Base-by-base conservation (phyloP, 371 early-diverging fungal genomes). In the Syncephalastrum racemosum region DNA sequence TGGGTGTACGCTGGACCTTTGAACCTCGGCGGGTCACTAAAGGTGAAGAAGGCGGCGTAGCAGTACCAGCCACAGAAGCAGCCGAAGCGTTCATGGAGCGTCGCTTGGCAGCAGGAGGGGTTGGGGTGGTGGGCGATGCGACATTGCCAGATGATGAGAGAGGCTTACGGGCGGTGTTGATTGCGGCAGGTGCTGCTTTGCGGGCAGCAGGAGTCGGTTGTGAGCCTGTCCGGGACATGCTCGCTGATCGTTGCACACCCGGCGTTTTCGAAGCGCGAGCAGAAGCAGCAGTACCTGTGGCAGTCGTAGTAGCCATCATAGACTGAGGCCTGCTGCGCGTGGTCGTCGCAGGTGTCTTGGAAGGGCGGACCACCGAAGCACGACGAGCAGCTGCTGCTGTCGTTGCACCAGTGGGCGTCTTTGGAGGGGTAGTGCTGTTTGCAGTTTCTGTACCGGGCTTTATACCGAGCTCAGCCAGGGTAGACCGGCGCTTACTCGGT, bases 381-480 rank as follows among this genome's bases (percentile, higher is more conserved):
- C 52, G 7, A 50, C 24, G 18, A 51, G 45, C 41, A 36, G 23
- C 55, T 23, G 55, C 53, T 42, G 62, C 50, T 31, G 60, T 54
- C 7, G 61, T n/a, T 44, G 58, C 59, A 40, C 57, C 19, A 39
- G 51, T 50, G n/a, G 62, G 20, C 14, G 68, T 36, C 5, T 54
- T 60, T 6, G 66, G 42, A 8, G 64, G 23, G 12, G 67, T 51
- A 22, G 57, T 42, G 46, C 57, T 40, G 10, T 61, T 47, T 25
- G 60, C 22, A 20, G 54, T 54, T 10, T 64, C 20, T 13, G 49
- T 61, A 0, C 58, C 58, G 16, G 75, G 54, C 41, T 71, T 67
- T 22, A 76, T 76, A 16, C 76, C 76, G 15, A 76, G 58, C 4
- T 76, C 76, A 14, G 66, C 61, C 14, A 76, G 51, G 18, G 68